phyloP scores from a whole-genome alignment of 73 alveolate species.

The Stentor roeselii region DNA sequence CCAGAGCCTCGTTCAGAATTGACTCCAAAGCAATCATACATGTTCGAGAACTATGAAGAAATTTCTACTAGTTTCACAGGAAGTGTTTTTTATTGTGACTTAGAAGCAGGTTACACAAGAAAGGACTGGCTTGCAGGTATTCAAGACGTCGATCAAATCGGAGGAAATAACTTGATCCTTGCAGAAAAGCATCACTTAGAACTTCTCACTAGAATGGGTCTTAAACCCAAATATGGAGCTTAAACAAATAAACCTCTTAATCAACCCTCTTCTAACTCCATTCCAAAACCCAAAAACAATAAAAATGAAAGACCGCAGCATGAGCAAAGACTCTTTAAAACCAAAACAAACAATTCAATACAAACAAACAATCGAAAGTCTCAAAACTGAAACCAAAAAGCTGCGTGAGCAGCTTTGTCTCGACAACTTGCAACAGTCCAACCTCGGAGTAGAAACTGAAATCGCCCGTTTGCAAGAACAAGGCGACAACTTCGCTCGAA shows the following conservation, averaged over 20 bases:
- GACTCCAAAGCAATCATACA: not conserved
- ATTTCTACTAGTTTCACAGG: not conserved
- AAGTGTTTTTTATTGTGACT: not conserved
- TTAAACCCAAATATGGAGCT: not conserved
- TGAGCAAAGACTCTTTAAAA: too few species aligned
- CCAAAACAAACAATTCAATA: slow-evolving; percentile 7
- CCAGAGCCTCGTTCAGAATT: not conserved
- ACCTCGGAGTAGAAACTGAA: slow-evolving; percentile 37
- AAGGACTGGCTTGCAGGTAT: not conserved
- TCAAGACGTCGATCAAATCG: not conserved
- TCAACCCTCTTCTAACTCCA: too few species aligned
- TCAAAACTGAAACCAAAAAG: slow-evolving; percentile 24
- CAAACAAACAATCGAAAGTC: slow-evolving; percentile 20
- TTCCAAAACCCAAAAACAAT: too few species aligned
- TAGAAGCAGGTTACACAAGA: not conserved
- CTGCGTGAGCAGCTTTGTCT: slow-evolving; percentile 22
- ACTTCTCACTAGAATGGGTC: not conserved
- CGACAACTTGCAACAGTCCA: slow-evolving; percentile 8
- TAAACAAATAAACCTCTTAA: too few species aligned
- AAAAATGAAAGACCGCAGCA: too few species aligned
- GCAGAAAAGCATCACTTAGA: not conserved
- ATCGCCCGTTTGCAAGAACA: slow-evolving; percentile 63
- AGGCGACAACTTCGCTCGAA: slow-evolving; percentile 65
- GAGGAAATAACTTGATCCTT: not conserved
- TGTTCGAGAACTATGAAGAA: not conserved